Evolutionary conservation across 2,329 filamentous ascomycete genomes (phyloP).

Genomic region (Colletotrichum sp.): DNA sequence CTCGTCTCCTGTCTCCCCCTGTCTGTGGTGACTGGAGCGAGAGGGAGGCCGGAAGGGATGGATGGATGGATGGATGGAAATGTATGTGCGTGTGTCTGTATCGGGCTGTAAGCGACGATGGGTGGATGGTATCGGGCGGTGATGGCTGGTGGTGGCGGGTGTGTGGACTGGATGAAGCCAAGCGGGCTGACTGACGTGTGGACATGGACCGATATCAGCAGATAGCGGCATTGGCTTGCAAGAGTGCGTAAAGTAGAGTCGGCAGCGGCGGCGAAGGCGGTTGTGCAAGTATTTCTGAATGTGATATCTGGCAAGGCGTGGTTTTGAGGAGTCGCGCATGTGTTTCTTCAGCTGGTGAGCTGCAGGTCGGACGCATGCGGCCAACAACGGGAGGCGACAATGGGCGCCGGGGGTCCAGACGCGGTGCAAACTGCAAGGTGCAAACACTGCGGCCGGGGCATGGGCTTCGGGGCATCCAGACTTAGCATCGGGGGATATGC

Average conservation of each 20-base stretch:
- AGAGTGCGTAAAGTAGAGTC: neutral
- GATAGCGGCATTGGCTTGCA: neutral
- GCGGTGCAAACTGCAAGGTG: neutral
- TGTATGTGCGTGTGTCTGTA: neutral
- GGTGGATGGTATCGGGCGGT: neutral
- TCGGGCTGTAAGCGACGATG: neutral
- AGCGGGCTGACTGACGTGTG: neutral
- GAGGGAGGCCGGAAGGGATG: neutral
- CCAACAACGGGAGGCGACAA: neutral
- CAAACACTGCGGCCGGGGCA: neutral
- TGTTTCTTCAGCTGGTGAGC: neutral
- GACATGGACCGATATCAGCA: neutral
- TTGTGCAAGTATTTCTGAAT: neutral
- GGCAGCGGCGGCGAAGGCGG: neutral
- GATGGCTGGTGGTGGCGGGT: neutral
- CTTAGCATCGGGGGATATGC: neutral
- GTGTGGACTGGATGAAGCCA: neutral
- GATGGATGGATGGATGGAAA: neutral
- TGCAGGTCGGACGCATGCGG: constrained; percentile 12
- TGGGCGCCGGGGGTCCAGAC: neutral
- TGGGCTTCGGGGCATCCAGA: neutral
- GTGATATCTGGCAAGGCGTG: neutral
- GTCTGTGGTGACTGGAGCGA: neutral
- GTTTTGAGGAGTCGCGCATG: neutral
- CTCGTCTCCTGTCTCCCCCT: neutral